These are phyloP conservation scores for Phytophthora quininea DNA, from an alignment of 352 stramenopile species.

Conservation along the genomic window DNA sequence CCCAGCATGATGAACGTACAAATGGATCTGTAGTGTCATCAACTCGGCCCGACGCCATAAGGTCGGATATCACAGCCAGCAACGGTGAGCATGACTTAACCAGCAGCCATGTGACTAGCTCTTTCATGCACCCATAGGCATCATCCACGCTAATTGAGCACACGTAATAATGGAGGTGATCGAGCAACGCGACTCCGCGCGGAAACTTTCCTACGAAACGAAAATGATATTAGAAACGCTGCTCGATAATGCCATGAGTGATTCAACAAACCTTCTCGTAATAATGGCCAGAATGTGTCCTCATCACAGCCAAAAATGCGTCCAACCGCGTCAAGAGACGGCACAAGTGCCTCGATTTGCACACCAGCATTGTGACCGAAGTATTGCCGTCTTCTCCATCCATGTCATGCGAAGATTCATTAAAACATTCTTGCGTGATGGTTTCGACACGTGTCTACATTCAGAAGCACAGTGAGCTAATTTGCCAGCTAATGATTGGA, in stretches of 20 bases:
- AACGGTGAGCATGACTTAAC: slow-evolving; percentile 57
- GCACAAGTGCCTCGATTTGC: slow-evolving; percentile 42
- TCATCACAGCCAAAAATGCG: slow-evolving; percentile 38
- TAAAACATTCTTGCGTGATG: slow-evolving; percentile 24
- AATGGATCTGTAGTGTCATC: slow-evolving; percentile 53
- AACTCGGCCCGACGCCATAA: slow-evolving; percentile 51
- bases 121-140: slow-evolving; percentile 26
- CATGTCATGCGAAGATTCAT: slow-evolving; percentile 8
- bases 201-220: slow-evolving; percentile 44
- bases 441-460: slow-evolving; percentile 24
- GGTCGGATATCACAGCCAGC: slow-evolving; percentile 56
- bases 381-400: slow-evolving; percentile 18
- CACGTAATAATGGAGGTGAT: slow-evolving; percentile 51
- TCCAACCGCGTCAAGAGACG: slow-evolving; percentile 35
- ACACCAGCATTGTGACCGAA: slow-evolving; percentile 41
- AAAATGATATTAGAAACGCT: slow-evolving; percentile 19
- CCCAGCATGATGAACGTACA: slow-evolving; percentile 37
- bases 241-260: too few species aligned
- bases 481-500: too few species aligned
- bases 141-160: slow-evolving; percentile 45
- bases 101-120: slow-evolving; percentile 61
- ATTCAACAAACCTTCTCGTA: slow-evolving; percentile 38
- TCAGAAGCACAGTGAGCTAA: too few species aligned
- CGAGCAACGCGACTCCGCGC: slow-evolving; percentile 53
- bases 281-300: slow-evolving; percentile 46